A percentile compares a stretch with the other conserved stretches of the same genome.
phyloP scores from a whole-genome alignment of 345 rosid species.

The Excoecaria cochinchinensis region DNA sequence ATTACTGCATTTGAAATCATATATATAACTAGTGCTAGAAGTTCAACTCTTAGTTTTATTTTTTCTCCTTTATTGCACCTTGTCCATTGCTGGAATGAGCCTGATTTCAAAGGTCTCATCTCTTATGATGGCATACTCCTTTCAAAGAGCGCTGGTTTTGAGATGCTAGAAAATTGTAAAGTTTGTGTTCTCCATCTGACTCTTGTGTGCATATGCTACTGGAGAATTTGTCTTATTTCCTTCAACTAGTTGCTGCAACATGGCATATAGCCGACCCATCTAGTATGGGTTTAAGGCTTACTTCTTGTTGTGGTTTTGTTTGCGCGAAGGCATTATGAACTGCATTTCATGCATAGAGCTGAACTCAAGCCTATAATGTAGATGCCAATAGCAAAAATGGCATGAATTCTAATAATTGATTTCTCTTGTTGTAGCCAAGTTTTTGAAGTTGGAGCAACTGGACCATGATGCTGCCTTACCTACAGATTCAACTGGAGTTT shows the following conservation, averaged over 20 bases:
- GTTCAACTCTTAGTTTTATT: background rate
- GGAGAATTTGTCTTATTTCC: background rate
- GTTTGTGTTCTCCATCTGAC: background rate
- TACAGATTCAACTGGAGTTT: constrained; percentile 63
- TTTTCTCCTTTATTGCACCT: background rate
- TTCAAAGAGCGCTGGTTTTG: background rate
- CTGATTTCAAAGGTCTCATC: background rate
- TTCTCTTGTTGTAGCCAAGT: constrained; percentile 65
- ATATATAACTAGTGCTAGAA: background rate
- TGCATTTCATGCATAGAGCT: background rate
- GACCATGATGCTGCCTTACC: constrained; percentile 72
- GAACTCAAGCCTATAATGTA: background rate
- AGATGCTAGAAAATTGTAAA: background rate
- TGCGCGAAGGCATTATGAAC: background rate
- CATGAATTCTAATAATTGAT: constrained; percentile 9
- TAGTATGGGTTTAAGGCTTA: no score
- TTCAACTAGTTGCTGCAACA: background rate
- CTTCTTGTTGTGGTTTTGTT: no score
- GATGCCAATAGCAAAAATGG: background rate
- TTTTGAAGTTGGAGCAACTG: constrained; percentile 88
- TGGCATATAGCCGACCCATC: background rate
- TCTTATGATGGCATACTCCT: background rate
- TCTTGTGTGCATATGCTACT: background rate
- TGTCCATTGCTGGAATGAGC: background rate
- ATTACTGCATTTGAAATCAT: no score